Evolutionary conservation across 2,329 filamentous ascomycete genomes (phyloP), one percentile per base, ranked within the genome.

Genomic region (Stagonosporopsis vannaccii): DNA sequence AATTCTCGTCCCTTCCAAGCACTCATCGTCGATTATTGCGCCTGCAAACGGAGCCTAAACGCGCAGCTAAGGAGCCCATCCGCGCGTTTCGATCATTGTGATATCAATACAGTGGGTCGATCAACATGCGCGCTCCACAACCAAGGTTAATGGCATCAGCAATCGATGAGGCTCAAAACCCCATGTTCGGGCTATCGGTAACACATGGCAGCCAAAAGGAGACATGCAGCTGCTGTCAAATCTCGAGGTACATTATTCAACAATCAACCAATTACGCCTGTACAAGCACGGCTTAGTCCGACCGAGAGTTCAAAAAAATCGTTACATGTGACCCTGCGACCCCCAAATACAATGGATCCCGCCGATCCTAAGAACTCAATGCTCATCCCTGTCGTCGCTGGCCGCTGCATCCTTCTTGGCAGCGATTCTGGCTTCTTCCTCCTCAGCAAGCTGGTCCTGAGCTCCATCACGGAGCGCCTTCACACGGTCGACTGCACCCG

Each of bases 401-500:
- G 57, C 55, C 23, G 66, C 66, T 17, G 62, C 66, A n/a, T 65
- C 51, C 61, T 71, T 66, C 56, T 66, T 65, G 57, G 64, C 61
- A 26, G 55, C 56, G n/a, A 51, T 57, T 25, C 58, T 56, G 8
- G 62, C 69, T 47, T 67, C 66, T 58, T 77, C 73, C 37, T 75
- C 70, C 35, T 72, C 53, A 5, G 68, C 62, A 32, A 76, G 61
- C 22, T 59, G 65, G 19, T 73, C 66, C 59, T 72, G 64, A 0
- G 69, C 64, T 43, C 61, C 54, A 2, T 72, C 65, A 22, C 83
- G 77, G 59, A 87, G 76, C 36, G 80, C 79, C 69, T 79, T 75
- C 33, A 83, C 74, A 30, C 80, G 75, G 59, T 83, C 80, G 13
- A 78, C 78, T 5, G 70, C 64, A 30, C 65, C 62, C 7, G 81